Evolutionary conservation across 345 rosid genomes (phyloP).

Genomic region (Gossypioides kirkii): DNA sequence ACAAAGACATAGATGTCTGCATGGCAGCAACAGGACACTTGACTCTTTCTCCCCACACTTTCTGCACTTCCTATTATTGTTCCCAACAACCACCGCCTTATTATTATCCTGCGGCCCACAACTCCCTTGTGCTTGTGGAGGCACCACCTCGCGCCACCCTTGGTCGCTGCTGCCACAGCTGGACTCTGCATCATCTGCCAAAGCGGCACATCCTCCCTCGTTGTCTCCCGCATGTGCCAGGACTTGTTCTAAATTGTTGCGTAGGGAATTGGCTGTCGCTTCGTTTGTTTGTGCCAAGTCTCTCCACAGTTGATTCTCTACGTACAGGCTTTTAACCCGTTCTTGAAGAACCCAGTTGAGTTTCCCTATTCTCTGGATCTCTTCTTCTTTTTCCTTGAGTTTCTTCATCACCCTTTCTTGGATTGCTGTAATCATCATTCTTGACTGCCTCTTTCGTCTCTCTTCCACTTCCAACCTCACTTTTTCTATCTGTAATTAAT

Average conservation of each 20-base stretch:
- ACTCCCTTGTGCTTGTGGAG: slow-evolving; percentile 8
- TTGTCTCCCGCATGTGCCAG: slow-evolving; percentile 39
- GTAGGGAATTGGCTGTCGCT: slow-evolving; percentile 56
- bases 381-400: slow-evolving; percentile 63
- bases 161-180: slow-evolving; percentile 55
- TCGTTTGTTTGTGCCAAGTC: slow-evolving; percentile 65
- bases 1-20: slow-evolving; percentile 85
- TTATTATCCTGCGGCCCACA: slow-evolving; percentile 15
- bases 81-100: not conserved
- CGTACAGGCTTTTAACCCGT: slow-evolving; percentile 38
- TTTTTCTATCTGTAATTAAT: slow-evolving; percentile 41
- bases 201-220: slow-evolving; percentile 21
- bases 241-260: slow-evolving; percentile 50
- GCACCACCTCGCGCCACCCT: not conserved
- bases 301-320: slow-evolving; percentile 64
- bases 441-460: slow-evolving; percentile 49
- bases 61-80: slow-evolving; percentile 27
- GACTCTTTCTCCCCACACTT: slow-evolving; percentile 67
- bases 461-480: slow-evolving; percentile 55
- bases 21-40: slow-evolving; percentile 72
- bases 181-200: slow-evolving; percentile 51
- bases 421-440: slow-evolving; percentile 38
- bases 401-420: slow-evolving; percentile 37
- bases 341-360: slow-evolving; percentile 65
- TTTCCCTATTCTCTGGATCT: slow-evolving; percentile 47